Evolutionary conservation across 768 basidiomycete genomes (phyloP), one percentile per base, ranked within the genome.

Genomic region (Chalciporus chontae): DNA sequence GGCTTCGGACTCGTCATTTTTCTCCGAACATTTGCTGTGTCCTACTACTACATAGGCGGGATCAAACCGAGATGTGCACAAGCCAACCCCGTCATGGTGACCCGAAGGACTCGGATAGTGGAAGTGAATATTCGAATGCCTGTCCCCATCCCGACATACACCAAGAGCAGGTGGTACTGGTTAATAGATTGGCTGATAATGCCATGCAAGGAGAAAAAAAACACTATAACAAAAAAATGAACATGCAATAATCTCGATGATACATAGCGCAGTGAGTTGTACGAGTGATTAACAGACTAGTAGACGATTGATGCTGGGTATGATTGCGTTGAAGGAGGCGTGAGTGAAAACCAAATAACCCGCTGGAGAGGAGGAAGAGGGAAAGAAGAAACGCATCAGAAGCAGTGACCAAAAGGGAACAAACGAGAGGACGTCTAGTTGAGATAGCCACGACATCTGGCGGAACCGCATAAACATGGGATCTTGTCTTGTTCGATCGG

Each of bases 401-500:
- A 19, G 9, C n/a, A 37, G 23, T 8, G 34, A 37, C 32, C 29
- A 36, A 43, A 40, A 46, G 45, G 40, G 47, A 39, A 21, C 40
- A 8, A 24, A 34, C 47, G n/a, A 10, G 45, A 15, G 29, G 36
- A 51, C 32, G 51, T 62, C 81, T 88, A 97, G 74, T 96, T 96
- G 76, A 96, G 87, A 76, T 82, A 95, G 54, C 94, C 93, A 63
- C 94, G 87, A 73, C 94, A 97, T 71, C 88, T 89, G 57, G 77
- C 75, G 61, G 92, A 88, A 60, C 94, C 87, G 63, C 92, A 95
- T 23, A 94, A 76, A 75, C 92, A 94, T 48, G 88, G 88, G 61
- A 94, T 94, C 76, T 95, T 94, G 74, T 94, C 93, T 70, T 96
- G 91, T 73, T 99, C 96, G 65, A 96, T 88, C 39, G 96, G 95